Percentiles rank a stretch among this genome's conserved stretches.
phyloP scores from a whole-genome alignment of 2,329 filamentous ascomycete genomes.

The Gliomastix tumulicola region DNA sequence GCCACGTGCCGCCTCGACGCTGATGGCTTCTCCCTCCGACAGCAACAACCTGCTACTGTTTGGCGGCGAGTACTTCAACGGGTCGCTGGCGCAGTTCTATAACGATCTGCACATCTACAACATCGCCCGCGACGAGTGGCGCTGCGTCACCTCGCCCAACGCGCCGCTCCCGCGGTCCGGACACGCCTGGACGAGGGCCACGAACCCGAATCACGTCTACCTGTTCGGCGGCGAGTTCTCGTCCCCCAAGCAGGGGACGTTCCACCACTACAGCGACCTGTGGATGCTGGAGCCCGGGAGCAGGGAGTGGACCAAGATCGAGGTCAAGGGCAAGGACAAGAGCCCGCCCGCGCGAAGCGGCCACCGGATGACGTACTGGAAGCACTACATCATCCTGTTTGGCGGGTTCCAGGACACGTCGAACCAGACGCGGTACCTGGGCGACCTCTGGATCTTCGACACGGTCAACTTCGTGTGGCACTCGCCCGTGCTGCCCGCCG shows the following conservation, averaged over 20 bases:
- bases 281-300: conserved; percentile 82
- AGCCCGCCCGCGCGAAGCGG: conserved; percentile 80
- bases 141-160: conserved; percentile 83
- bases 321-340: conserved; percentile 70
- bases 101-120: conserved; percentile 64
- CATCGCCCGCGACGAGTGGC: conserved; percentile 84
- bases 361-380: conserved; percentile 93
- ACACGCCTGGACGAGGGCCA: conserved; percentile 89
- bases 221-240: conserved; percentile 96
- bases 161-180: conserved; percentile 84
- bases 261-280: conserved; percentile 99
- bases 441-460: conserved; percentile 94
- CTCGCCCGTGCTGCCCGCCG: conserved; percentile 65
- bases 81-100: conserved; percentile 69
- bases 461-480: conserved; percentile 82
- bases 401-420: conserved; percentile 97
- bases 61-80: conserved; percentile 94
- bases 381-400: conserved; percentile 93
- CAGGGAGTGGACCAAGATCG: conserved; percentile 87
- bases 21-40: conserved; percentile 81
- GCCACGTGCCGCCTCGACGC: conserved; percentile 70
- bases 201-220: conserved; percentile 79
- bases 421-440: conserved; percentile 87
- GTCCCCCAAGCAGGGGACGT: conserved; percentile 93
- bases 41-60: conserved; percentile 85